phyloP scores from a whole-genome alignment of 371 early-diverging fungal genomes.

The Apophysomyces sp. region DNA sequence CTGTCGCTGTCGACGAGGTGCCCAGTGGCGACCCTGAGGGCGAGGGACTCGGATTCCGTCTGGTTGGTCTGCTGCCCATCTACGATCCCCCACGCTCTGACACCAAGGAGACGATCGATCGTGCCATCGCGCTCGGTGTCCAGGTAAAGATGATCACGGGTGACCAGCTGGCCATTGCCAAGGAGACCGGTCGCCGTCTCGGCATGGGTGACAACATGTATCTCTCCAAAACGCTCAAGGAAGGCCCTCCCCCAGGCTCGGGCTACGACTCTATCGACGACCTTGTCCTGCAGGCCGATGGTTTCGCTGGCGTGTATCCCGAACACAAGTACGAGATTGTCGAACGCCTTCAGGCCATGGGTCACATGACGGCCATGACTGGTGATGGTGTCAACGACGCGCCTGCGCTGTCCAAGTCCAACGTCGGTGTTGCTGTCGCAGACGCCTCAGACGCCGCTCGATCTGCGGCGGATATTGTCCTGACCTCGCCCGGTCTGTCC shows the following conservation, averaged over 20 bases:
- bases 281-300: slow-evolving; percentile 75
- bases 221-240: slow-evolving; percentile 75
- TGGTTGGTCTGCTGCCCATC: slow-evolving; percentile 74
- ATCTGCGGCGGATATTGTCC: slow-evolving; percentile 77
- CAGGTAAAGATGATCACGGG: slow-evolving; percentile 97
- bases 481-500: slow-evolving; percentile 77
- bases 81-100: slow-evolving; percentile 91
- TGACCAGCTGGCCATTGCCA: slow-evolving; percentile 92
- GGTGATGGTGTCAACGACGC: slow-evolving; percentile 99
- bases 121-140: slow-evolving; percentile 86
- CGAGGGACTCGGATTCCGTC: slow-evolving; percentile 55
- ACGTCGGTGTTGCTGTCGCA: slow-evolving; percentile 85
- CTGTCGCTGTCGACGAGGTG: slow-evolving; percentile 72
- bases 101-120: slow-evolving; percentile 83
- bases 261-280: slow-evolving; percentile 81
- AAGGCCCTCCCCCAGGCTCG: slow-evolving; percentile 65
- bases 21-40: slow-evolving; percentile 48
- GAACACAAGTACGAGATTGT: slow-evolving; percentile 96
- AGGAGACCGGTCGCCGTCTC: slow-evolving; percentile 79
- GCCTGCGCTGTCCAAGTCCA: slow-evolving; percentile 87
- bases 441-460: slow-evolving; percentile 79
- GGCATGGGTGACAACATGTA: slow-evolving; percentile 78
- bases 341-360: slow-evolving; percentile 82
- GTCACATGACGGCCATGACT: slow-evolving; percentile 88
- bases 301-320: slow-evolving; percentile 92